phyloP scores from a whole-genome alignment of 177 flowering plant species.

The Tripterygium wilfordii region DNA sequence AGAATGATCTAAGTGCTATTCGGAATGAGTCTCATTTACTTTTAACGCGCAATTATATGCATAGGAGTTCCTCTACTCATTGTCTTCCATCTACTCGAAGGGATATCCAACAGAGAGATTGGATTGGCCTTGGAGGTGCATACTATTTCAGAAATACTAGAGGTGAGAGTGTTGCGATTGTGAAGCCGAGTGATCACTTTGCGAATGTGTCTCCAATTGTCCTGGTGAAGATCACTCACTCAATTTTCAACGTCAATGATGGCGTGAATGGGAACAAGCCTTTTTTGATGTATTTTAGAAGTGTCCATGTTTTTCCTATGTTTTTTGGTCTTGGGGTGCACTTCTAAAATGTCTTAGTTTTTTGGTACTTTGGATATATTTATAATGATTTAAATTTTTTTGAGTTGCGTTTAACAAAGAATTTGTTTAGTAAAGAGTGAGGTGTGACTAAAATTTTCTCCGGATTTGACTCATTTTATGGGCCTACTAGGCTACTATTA shows the following conservation, averaged over 20 bases:
- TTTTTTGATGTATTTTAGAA: too few species aligned
- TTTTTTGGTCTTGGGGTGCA: too few species aligned
- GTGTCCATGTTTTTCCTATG: too few species aligned
- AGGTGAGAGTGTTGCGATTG: conserved; percentile 68
- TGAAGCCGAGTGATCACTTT: conserved; percentile 66
- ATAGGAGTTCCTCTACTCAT: conserved; percentile 73
- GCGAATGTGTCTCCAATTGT: conserved; percentile 79
- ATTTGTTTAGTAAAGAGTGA: too few species aligned
- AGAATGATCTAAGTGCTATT: conserved; percentile 65
- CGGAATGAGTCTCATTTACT: conserved; percentile 65
- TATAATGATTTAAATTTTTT: too few species aligned
- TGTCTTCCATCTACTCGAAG: conserved; percentile 57
- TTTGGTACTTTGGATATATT: too few species aligned
- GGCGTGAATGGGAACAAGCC: conserved; percentile 47
- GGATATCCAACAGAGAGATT: conserved; percentile 59
- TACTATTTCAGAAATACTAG: conserved; percentile 53
- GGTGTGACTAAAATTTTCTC: too few species aligned
- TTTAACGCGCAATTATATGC: conserved; percentile 43
- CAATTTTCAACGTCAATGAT: conserved; percentile 70
- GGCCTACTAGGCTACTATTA: too few species aligned
- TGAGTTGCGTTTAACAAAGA: too few species aligned
- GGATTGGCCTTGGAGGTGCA: conserved; percentile 72
- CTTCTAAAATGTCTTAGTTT: too few species aligned
- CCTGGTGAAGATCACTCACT: conserved; percentile 74
- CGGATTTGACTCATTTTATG: too few species aligned